These are phyloP conservation scores for Aspergillus nidulans DNA, from an alignment of 495 filamentous ascomycete genomes.

Conservation along the genomic window DNA sequence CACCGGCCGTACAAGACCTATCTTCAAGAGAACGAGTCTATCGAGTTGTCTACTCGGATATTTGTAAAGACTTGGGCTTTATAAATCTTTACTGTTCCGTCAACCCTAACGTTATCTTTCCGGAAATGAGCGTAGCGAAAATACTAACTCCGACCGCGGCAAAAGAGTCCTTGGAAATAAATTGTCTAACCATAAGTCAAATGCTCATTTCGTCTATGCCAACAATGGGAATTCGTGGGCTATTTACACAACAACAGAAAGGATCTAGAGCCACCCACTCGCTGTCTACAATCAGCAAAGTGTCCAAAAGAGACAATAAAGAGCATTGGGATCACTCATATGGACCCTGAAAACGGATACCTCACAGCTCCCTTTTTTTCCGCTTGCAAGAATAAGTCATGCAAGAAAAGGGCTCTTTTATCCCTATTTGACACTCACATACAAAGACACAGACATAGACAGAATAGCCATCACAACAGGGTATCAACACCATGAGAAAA, in stretches of 20 bases:
- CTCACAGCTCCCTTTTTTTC: background rate
- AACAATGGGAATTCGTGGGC: conserved; percentile 8
- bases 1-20: no score
- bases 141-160: no score
- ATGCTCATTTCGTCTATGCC: conserved; percentile 35
- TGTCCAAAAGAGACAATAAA: background rate
- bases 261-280: conserved; percentile 7
- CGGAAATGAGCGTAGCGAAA: no score
- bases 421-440: background rate
- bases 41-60: no score
- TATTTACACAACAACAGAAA: conserved; percentile 29
- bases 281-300: background rate
- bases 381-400: background rate
- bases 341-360: background rate
- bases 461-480: conserved; percentile 31
- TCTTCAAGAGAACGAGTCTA: no score
- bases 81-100: no score
- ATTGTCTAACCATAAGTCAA: conserved; percentile 10
- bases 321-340: background rate
- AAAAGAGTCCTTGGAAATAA: no score
- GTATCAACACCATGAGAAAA: conserved; percentile 50
- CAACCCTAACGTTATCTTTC: no score
- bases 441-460: background rate
- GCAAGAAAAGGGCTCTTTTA: no score
- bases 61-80: no score